Percentiles rank a stretch among this genome's conserved stretches.
phyloP scores from a whole-genome alignment of 2,329 filamentous ascomycete species.

The Calonectria montana region DNA sequence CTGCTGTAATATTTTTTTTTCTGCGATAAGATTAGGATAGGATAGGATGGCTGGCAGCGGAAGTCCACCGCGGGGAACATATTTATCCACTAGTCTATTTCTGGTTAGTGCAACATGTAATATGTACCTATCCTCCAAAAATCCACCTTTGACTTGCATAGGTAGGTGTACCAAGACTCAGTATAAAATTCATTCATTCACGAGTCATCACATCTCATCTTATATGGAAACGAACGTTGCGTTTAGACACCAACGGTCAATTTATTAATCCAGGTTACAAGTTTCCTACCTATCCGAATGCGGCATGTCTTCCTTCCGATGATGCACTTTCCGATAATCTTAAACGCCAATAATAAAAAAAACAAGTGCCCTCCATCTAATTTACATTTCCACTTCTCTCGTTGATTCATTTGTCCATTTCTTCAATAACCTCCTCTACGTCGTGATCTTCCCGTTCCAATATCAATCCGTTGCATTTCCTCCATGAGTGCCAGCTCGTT shows the following conservation, averaged over 20 bases:
- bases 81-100: not conserved
- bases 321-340: slow-evolving; percentile 5
- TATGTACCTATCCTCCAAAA: not conserved
- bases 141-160: not conserved
- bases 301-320: not conserved
- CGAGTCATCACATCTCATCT: not conserved
- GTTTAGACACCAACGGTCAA: not conserved
- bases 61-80: slow-evolving; percentile 20
- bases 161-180: not conserved
- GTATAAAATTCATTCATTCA: not conserved
- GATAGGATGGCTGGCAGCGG: slow-evolving; percentile 35
- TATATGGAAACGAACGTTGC: not conserved
- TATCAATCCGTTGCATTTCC: slow-evolving; percentile 76
- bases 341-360: not conserved
- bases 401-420: slow-evolving; percentile 41
- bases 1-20: slow-evolving; percentile 45
- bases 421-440: slow-evolving; percentile 58
- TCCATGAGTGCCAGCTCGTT: slow-evolving; percentile 73
- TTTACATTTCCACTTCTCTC: slow-evolving; percentile 38
- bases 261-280: not conserved
- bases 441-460: slow-evolving; percentile 69
- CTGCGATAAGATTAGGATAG: slow-evolving; percentile 40
- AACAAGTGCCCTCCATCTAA: slow-evolving; percentile 22
- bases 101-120: not conserved
- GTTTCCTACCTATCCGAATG: slow-evolving; percentile 3